Evolutionary conservation across 75 land plant genomes (phyloP), one percentile per base, ranked within the genome.

Genomic region (Sequoiadendron giganteum): DNA sequence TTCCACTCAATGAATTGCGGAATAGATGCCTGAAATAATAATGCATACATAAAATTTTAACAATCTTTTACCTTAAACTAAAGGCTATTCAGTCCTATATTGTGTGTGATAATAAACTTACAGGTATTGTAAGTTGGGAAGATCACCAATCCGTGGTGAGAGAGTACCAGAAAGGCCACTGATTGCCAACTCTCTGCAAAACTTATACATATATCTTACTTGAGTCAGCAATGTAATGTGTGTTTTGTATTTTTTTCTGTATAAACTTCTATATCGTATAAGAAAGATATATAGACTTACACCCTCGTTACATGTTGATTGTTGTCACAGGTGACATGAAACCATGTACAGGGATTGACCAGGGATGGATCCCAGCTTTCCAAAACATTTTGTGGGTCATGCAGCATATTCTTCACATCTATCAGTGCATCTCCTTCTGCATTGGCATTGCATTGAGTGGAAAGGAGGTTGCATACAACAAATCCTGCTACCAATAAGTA

Each of bases 281-380:
- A 42, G 28, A 21, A 19, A 21, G 28, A 19, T 18, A 21, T 61
- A 21, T 16, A 61, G 25, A 61, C 68, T 61, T 61, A 21, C 68
- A 61, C 68, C 68, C 98, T 94, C 68, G 94, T 92, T 65, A 97
- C 97, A 3, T 1, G 43, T 77, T 86, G 93, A 19, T 91, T 78
- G 81, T 83, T 42, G 87, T 97, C 92, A 87, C 98, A 97, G 65
- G 98, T 96, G 86, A 96, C 92, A 88, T 96, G 98, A 86, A 95
- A 96, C 98, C 98, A 96, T 43, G 97, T 97, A 84, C 97, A 97
- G 82, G 98, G 97, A 86, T 95, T 94, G 70, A 97, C 96, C 25
- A 97, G 90, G 10, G 97, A 94, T 0, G 97, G 97, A 86, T 97
- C 98, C 98, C 98, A 97, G 87, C 98, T 97, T 90, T 97, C 94